Base-by-base conservation (phyloP, 2,329 filamentous ascomycete genomes). In the Chlorencoelia australis region DNA sequence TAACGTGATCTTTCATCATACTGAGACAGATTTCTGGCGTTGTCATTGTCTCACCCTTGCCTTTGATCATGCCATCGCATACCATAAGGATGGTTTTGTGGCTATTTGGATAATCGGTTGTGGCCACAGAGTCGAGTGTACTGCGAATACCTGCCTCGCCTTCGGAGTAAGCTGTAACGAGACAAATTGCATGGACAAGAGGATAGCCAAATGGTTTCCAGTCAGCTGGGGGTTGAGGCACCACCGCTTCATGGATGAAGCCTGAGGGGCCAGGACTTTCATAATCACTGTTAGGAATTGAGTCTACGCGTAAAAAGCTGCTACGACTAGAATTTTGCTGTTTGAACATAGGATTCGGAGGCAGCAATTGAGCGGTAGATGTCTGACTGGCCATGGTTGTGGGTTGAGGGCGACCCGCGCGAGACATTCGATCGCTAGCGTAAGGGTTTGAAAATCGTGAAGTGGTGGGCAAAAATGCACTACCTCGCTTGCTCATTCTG, bases 191-290 rank as follows among this genome's bases (percentile, higher is more conserved):
- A 61, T 98, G 91, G 30, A 88, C 91, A 47, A 98, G 67, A 10
- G 93, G 91, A 59, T 86, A 98, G 1, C 89, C 91, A 57, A 94
- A 96, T 0, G 91, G 91, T 64, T 95, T 88, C 81, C 88, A 98
- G 59, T 98, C 91, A 3, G 88, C 79, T 7, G 91, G 91, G 24
- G 91, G 91, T 56, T 98, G 91, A 19, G 93, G 89, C 31, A 98
- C 88, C 26, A 98, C 91, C 25, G 84, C 73, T 59, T 95, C 88
- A 57, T 96, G 89, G 38, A 96, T 93, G 58, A 95, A 94, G n/a
- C 88, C 89, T 21, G 85, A 78, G 6, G 89, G 86, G 5, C 88
- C 88, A 25, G 80, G 75, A 1, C 78, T 80, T 32, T 89, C 85
- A 36, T 59, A 71, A 17, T 75, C 70, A 27, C 69, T 71, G 70